Base-by-base conservation (phyloP, 345 rosid genomes). In the Euphorbia pulcherrima region DNA sequence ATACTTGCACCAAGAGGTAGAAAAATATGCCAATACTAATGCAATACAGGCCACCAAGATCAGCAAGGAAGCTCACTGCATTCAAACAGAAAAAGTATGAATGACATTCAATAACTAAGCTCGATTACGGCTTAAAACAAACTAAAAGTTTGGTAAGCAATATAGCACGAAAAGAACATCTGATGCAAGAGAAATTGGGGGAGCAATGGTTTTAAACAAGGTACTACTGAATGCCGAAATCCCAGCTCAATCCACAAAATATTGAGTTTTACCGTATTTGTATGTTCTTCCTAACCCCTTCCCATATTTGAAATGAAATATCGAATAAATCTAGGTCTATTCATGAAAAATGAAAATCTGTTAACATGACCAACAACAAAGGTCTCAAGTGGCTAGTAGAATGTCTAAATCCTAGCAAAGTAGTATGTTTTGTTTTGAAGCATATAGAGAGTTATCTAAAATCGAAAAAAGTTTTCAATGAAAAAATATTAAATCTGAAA, bases 31-130 rank as follows among this genome's bases (percentile, higher is more conserved):
- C 90, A 72, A 94, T 81, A 68, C 97, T 91, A 75, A 94, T 80
- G 88, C 99, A 94, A 79, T 85, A 94, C 59, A 94, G 81, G 70
- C 99, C 99, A 77, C 99, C 99, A 78, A 94, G 96, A 75, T 94
- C 97, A 0, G 99, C 99, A 60, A 94, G 90, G 87, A 94, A 91
- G 85, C 92, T 84, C 79, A 94, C 99, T 94, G 90, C 88, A 82
- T 70, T 44, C 20, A 58, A 71, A 65, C 28, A 73, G 61, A 72
- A 57, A 64, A 61, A 28, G 37, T 54, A 50, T 21, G 37, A 20
- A 50, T 69, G 52, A 56, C 62, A 46, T 17, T 47, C 37, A 41
- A 56, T n/a, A 24, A 20, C 21, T 40, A 8, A 39, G 17, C 20
- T 26, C 40, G 5, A 39, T 3, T 26, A 21, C 12, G 1, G 28